A percentile compares a stretch with the other conserved stretches of the same genome.
Evolutionary conservation across 305 asterid species (phyloP).

Genomic region (Rubia tinctorum): DNA sequence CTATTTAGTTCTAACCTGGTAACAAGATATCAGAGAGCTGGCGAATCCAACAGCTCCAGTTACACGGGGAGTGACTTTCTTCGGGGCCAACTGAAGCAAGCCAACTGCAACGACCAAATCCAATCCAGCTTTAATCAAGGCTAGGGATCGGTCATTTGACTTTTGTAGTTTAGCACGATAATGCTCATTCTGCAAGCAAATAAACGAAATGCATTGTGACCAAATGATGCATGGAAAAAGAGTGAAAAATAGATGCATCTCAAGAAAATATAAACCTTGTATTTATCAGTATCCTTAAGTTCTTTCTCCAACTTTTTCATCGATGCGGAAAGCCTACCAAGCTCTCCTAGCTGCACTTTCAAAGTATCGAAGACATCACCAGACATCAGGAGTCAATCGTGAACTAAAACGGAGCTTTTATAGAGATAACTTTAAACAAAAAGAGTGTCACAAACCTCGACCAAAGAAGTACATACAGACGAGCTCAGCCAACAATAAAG

Average conservation of each 20-base stretch:
- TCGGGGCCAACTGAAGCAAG: slow-evolving; percentile 87
- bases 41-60: slow-evolving; percentile 87
- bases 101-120: slow-evolving; percentile 93
- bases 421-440: slow-evolving; percentile 10
- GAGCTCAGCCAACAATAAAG: slow-evolving; percentile 94
- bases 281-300: slow-evolving; percentile 57
- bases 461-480: slow-evolving; percentile 64
- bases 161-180: slow-evolving; percentile 55
- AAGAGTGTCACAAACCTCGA: slow-evolving; percentile 51
- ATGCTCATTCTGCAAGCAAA: slow-evolving; percentile 50
- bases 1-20: slow-evolving; percentile 54
- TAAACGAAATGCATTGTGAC: slow-evolving; percentile 4
- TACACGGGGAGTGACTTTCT: slow-evolving; percentile 91
- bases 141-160: slow-evolving; percentile 78
- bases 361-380: slow-evolving; percentile 6
- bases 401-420: slow-evolving; percentile 9
- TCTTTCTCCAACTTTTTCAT: slow-evolving; percentile 77
- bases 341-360: slow-evolving; percentile 63
- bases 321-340: slow-evolving; percentile 80
- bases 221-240: not conserved
- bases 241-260: not conserved
- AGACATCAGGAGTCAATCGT: not conserved
- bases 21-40: slow-evolving; percentile 92
- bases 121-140: slow-evolving; percentile 80
- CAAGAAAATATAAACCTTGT: slow-evolving; percentile 47